These are phyloP conservation scores for Apium graveolens DNA, from an alignment of 129 eudicot species.

Conservation along the genomic window DNA sequence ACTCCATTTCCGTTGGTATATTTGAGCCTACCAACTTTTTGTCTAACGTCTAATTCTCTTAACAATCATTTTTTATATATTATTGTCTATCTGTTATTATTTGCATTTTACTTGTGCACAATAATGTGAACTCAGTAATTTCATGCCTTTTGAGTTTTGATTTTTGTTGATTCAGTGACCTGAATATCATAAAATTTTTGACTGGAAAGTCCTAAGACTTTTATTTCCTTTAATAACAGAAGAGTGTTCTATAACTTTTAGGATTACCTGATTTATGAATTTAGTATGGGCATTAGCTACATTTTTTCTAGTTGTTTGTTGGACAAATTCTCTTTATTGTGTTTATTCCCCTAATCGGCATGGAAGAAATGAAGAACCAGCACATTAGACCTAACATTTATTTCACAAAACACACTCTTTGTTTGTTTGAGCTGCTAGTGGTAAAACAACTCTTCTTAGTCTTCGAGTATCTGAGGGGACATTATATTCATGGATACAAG, in stretches of 20 bases:
- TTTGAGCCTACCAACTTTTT: background rate
- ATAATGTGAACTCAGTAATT: background rate
- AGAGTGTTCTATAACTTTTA: background rate
- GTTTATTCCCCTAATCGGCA: background rate
- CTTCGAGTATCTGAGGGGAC: background rate
- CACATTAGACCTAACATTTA: background rate
- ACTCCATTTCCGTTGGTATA: slow-evolving; percentile 87
- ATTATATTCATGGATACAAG: background rate
- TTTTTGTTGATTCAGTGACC: background rate
- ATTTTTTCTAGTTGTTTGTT: background rate
- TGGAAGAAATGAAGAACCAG: background rate
- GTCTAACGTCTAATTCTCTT: background rate
- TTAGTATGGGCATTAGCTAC: background rate
- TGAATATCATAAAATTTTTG: background rate
- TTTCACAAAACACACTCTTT: background rate
- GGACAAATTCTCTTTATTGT: background rate
- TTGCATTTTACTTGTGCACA: background rate
- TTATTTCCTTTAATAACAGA: background rate
- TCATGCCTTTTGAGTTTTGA: background rate
- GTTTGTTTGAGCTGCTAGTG: background rate
- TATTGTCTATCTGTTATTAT: background rate
- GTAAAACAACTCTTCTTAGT: background rate
- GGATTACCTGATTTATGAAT: background rate
- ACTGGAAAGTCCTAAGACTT: background rate
- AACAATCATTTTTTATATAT: background rate